Base-by-base conservation (phyloP, 257 asterid species). In the Coffea canephora region DNA sequence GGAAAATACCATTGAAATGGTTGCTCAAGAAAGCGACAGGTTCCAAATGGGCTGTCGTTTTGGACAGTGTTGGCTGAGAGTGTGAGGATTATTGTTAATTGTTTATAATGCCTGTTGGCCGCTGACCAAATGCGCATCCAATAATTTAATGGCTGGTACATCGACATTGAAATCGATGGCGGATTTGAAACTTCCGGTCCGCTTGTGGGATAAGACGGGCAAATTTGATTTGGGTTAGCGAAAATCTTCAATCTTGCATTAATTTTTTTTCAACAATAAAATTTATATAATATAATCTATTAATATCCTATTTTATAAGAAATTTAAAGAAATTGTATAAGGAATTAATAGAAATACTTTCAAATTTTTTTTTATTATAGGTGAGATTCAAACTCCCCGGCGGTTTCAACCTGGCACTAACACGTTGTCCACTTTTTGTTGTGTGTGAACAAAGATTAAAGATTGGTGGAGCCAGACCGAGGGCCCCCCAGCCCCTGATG, bases 41-140 rank as follows among this genome's bases (percentile, higher is more conserved):
- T 31, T 19, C 71, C 0, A 1, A 59, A 50, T 5, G 48, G 71
- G 83, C 5, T 66, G 71, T 67, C 83, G 83, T 76, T 45, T 64
- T 64, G 52, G 70, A 0, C 45, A 11, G 21, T 13, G 70, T 65
- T 65, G 43, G 70, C 70, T 12, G 8, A 65, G 45, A 65, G 69
- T 64, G 41, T 25, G 10, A 65, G 10, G 45, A 65, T 14, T 19
- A 39, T 3, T 39, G 13, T 65, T 25, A 6, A 61, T 61, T 1
- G 61, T 6, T 18, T 18, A 55, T 55, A 5, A 55, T 55, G 64
- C n/a, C 19, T 62, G 25, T 1, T 6, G 36, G 4, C 5, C n/a
- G 7, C 1, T 10, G 12, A 13, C 12, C 7, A 25, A 0, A 3
- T 25, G 3, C 25, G 6, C 27, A 4, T 21, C 45, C 77, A n/a